Evolutionary conservation across 2,329 filamentous ascomycete genomes (phyloP), one percentile per base, ranked within the genome.

Genomic region (Talaromyces pinophilus): DNA sequence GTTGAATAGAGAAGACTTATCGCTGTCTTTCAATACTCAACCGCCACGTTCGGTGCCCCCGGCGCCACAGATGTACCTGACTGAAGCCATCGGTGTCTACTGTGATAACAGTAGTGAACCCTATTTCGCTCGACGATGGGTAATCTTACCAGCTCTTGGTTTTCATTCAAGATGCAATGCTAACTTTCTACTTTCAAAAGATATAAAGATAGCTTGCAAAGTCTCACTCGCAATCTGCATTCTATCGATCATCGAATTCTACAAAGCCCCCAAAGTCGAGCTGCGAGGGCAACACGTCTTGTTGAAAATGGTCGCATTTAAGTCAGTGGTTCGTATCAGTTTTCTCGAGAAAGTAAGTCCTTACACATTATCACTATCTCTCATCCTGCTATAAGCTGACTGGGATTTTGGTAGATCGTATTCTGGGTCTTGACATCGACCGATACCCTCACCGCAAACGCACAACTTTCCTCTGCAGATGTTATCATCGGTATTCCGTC

Each of bases 401-500:
- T 4, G n/a, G 5, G 44, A 10, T 22, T 46, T 22, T 19, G n/a
- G 8, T 5, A 22, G 44, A 22, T 46, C 1, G 11, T 46, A 10
- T 46, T 46, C 8, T 22, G n/a, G n/a, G 10, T 11, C n/a, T 11
- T 46, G 15, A 46, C 7, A 5, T 46, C 44, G n/a, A 11, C 44
- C n/a, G 44, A 46, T 13, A 46, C 19, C 19, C 11, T 50, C 19
- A 6, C 46, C 19, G 15, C 46, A 46, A 46, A 22, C 44, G n/a
- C 44, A 6, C n/a, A 19, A 10, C 44, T 11, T 5, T 25, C 46
- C 22, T 55, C 35, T 15, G 28, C 52, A n/a, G n/a, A 76, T 50
- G 67, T 73, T 44, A 70, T 72, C 46, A 72, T 72, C 38, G 74
- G 75, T 7, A 69, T 77, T 7, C 71, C 75, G 2, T 73, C 69